A percentile compares a stretch with the other conserved stretches of the same genome.
Conservation (phyloP, 1,284 basidiomycete species). For the Chalciporus sp. region DNA sequence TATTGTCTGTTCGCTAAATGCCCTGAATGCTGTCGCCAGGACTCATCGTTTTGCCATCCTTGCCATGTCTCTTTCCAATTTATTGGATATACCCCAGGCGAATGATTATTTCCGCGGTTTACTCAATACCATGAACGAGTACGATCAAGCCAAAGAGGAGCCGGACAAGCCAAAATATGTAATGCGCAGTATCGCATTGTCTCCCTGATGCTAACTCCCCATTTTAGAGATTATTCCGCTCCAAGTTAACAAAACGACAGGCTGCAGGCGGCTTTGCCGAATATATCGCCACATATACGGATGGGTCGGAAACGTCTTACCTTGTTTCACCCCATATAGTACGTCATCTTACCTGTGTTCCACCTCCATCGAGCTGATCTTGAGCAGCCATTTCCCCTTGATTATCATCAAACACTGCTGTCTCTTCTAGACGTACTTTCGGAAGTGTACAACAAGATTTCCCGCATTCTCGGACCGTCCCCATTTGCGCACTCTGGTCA, state of each 20-base stretch:
- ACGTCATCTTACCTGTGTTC: constrained; percentile 27
- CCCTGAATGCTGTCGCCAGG: constrained; percentile 39
- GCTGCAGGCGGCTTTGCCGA: constrained; percentile 55
- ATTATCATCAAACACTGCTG: constrained; percentile 84
- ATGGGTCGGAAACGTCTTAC: constrained; percentile 67
- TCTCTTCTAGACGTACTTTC: constrained; percentile 85
- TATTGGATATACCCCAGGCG: constrained; percentile 79
- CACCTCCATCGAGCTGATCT: constrained; percentile 1
- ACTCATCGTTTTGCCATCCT: constrained; percentile 80
- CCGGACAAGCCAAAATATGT: constrained; percentile 82
- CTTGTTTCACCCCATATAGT: constrained; percentile 78
- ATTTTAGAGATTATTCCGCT: constrained; percentile 59
- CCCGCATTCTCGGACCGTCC: constrained; percentile 76
- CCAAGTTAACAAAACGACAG: constrained; percentile 54
- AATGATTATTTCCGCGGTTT: constrained; percentile 77
- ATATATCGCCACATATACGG: constrained; percentile 60
- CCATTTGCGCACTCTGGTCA: constrained; percentile 61
- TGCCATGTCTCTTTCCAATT: constrained; percentile 79
- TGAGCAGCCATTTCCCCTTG: constrained; percentile 77
- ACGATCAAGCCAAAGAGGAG: constrained; percentile 79
- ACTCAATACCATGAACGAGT: constrained; percentile 72
- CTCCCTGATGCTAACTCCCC: constrained; percentile 4
- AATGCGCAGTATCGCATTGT: constrained; percentile 23
- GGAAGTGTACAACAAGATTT: constrained; percentile 84
- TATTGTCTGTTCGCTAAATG: not conserved